Evolutionary conservation across 306 rosid genomes (phyloP), one percentile per base, ranked within the genome.

Genomic region (Medicago arabica): DNA sequence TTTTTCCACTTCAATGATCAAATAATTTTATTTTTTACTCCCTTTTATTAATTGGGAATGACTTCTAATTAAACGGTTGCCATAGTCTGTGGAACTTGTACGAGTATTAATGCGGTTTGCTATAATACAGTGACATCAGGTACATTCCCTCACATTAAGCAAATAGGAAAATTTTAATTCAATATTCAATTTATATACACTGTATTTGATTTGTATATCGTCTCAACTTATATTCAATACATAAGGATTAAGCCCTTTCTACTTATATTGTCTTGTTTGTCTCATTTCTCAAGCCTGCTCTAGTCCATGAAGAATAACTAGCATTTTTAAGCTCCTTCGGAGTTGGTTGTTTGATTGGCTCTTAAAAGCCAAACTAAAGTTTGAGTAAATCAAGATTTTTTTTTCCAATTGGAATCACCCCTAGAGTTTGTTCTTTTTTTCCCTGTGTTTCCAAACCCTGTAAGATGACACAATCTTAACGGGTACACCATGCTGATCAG

Each of bases 91-190:
- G 25, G 58, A 67, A 16, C 19, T 53, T 9, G 18, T 49, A 40
- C 39, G 43, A 12, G 34, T 15, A 12, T 36, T 59, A 31, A 31
- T 31, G n/a, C 41, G 70, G 46, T 58, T 68, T 68, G 13, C 70
- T 60, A 59, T 15, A 69, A 78, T 50, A 60, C 23, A 50, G 67
- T 2, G 11, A 44, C n/a, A 25, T 23, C 50, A 75, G 72, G 79
- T 64, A 75, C 9, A 40, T 8, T 62, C 51, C 44, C 36, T 43
- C 14, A 43, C 14, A 43, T 43, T 43, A 12, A 43, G 10, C 13
- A 43, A 11, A 12, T 43, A 10, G 14, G 14, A 43, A 43, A 10
- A 2, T 9, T 43, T 43, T 43, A 43, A 4, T 1, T 43, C 3
- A 6, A 31, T 31, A 31, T 31, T 31, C 36, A 31, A 31, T 31